phyloP scores from a whole-genome alignment of 176 grass and related monocot species.

The Zea luxurians region DNA sequence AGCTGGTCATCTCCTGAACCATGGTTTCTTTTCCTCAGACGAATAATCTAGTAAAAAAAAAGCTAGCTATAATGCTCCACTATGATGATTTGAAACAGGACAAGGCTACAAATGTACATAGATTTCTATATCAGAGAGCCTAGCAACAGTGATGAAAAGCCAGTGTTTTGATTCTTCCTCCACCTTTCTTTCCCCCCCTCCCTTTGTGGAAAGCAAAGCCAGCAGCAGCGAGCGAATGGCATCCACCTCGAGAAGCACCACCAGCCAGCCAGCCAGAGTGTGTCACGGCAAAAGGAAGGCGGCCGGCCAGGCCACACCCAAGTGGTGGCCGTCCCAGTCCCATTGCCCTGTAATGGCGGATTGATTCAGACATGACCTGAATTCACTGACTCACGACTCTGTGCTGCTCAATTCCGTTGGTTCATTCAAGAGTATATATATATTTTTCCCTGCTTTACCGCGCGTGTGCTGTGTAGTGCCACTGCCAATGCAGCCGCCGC shows the following conservation, averaged over 20 bases:
- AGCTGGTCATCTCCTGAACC: not conserved
- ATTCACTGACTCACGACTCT: constrained; percentile 3
- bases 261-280: not conserved
- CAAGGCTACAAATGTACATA: constrained; percentile 50
- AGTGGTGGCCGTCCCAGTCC: constrained; percentile 29
- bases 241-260: constrained; percentile 68
- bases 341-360: constrained; percentile 19
- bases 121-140: constrained; percentile 35
- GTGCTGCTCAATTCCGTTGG: not conserved
- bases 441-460: constrained; percentile 1
- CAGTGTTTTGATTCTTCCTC: constrained; percentile 20
- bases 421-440: not conserved
- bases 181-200: constrained; percentile 9
- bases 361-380: not conserved
- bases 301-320: too few species aligned
- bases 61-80: constrained; percentile 21
- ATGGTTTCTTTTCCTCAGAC: not conserved
- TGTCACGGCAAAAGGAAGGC: constrained; percentile 33
- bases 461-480: not conserved
- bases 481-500: constrained; percentile 4
- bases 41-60: constrained; percentile 20
- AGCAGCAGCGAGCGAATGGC: constrained; percentile 39
- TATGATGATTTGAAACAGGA: constrained; percentile 20
- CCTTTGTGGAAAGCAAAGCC: constrained; percentile 41
- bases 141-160: constrained; percentile 27